Evolutionary conservation across 1,139 yeast species (phyloP).

Genomic region (Pichia sp.): DNA sequence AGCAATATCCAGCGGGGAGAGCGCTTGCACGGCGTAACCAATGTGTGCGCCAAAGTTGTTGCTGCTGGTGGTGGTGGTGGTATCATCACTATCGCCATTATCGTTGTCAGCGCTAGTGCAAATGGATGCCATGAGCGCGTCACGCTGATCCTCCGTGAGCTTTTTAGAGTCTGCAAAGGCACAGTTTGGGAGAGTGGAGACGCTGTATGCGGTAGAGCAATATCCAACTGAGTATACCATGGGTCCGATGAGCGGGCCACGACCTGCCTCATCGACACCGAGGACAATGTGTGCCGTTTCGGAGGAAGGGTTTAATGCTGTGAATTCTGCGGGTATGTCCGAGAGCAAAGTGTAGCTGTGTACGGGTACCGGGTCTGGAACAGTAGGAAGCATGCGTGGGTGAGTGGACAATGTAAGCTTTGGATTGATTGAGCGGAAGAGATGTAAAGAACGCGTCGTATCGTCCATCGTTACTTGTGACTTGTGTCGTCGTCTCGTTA

Average conservation of each 20-base stretch:
- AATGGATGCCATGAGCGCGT: constrained; percentile 51
- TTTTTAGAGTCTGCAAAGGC: constrained; percentile 95
- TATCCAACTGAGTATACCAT: constrained; percentile 95
- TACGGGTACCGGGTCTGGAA: constrained; percentile 5
- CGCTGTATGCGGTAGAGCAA: constrained; percentile 51
- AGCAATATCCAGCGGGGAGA: constrained; percentile 84
- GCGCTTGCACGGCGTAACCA: constrained; percentile 83
- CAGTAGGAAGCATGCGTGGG: constrained; percentile 14
- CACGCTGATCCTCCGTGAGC: constrained; percentile 65
- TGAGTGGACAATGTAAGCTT: no score
- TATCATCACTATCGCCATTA: constrained; percentile 30
- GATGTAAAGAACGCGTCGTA: no score
- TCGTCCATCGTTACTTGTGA: no score
- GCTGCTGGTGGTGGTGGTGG: constrained; percentile 47
- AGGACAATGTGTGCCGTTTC: constrained; percentile 40
- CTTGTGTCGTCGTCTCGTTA: no score
- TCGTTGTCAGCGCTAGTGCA: constrained; percentile 32
- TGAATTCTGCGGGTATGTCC: constrained; percentile 1
- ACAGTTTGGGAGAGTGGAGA: constrained; percentile 40
- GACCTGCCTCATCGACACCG: constrained; percentile 97
- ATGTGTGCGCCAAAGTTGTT: constrained; percentile 37
- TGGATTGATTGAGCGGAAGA: no score
- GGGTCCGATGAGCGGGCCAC: constrained; percentile 96
- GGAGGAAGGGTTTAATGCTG: neutral
- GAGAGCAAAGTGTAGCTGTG: constrained; percentile 8